These are phyloP conservation scores for Sporothrix humicola DNA, from an alignment of 2,329 filamentous ascomycete species.

Conservation along the genomic window DNA sequence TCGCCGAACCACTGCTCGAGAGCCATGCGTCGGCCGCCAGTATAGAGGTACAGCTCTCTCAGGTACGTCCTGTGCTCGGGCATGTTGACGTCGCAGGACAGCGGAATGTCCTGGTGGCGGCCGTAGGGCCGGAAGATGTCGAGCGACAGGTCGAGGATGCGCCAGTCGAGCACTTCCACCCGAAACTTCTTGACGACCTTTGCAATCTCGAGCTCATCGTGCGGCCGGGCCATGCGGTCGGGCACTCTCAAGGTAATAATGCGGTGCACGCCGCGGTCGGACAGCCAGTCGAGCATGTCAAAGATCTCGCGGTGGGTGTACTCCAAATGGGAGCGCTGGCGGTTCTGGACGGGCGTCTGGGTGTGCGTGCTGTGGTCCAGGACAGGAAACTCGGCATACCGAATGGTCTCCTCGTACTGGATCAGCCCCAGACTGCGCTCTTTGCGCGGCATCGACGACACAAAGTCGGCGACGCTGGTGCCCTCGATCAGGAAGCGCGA, in stretches of 20 bases:
- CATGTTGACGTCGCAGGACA: background rate
- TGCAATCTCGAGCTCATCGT: constrained; percentile 34
- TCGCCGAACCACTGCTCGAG: constrained; percentile 34
- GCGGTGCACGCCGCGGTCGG: constrained; percentile 24
- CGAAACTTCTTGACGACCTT: constrained; percentile 23
- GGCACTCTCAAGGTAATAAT: constrained; percentile 35
- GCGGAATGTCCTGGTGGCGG: background rate
- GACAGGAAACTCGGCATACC: constrained; percentile 33
- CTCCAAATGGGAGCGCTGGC: constrained; percentile 13
- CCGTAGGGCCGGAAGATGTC: constrained; percentile 27
- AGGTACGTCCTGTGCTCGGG: background rate
- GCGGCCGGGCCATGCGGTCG: constrained; percentile 33
- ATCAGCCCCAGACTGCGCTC: background rate
- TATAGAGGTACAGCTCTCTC: constrained; percentile 31
- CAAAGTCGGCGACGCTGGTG: constrained; percentile 32
- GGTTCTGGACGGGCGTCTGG: constrained; percentile 2
- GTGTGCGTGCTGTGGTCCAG: constrained; percentile 29
- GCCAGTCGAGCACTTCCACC: constrained; percentile 35
- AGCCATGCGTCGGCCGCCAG: constrained; percentile 26
- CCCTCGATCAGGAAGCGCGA: constrained; percentile 29
- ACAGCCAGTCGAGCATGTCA: constrained; percentile 33
- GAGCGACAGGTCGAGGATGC: constrained; percentile 33
- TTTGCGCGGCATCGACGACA: constrained; percentile 25
- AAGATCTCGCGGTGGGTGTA: constrained; percentile 29
- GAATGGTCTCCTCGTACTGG: constrained; percentile 32